phyloP scores from a whole-genome alignment of 2,329 filamentous ascomycete species.

The Alternaria angustiovoidea region DNA sequence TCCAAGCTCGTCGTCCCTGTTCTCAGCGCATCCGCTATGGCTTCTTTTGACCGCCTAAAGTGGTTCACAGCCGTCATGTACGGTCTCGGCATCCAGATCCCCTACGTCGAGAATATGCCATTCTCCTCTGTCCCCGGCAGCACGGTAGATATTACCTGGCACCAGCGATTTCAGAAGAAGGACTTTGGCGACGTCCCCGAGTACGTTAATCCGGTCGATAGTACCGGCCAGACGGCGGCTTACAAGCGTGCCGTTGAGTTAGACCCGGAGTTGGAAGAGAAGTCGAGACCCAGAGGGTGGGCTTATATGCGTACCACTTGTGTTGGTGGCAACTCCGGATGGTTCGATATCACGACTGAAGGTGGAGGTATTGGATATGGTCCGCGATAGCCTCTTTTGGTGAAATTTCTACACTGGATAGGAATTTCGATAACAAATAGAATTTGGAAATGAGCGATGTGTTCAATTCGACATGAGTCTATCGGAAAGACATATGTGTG shows the following conservation, averaged over 20 bases:
- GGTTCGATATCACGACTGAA: constrained; percentile 4
- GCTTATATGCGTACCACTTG: not conserved
- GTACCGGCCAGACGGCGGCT: not conserved
- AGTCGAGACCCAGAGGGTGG: not conserved
- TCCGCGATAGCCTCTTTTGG: not conserved
- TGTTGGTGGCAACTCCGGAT: not conserved
- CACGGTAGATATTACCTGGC: constrained; percentile 20
- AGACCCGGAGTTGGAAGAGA: not conserved
- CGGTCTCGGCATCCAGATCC: constrained; percentile 26
- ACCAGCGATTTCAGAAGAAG: constrained; percentile 30
- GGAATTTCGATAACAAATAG: not conserved
- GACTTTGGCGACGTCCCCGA: constrained; percentile 7
- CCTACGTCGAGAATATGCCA: constrained; percentile 15
- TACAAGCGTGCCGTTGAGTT: not conserved
- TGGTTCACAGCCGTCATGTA: constrained; percentile 26
- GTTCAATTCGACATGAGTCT: not conserved
- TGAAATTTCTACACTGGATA: not conserved
- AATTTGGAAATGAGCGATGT: not conserved
- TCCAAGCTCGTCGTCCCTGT: constrained; percentile 27
- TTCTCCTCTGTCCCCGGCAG: not conserved
- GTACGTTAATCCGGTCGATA: not conserved
- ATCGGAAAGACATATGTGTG: not conserved
- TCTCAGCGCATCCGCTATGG: constrained; percentile 15
- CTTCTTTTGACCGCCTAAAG: constrained; percentile 10
- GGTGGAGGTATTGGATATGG: not conserved